These are phyloP conservation scores for Quercus lobata DNA, from an alignment of 331 rosid species.

Conservation along the genomic window DNA sequence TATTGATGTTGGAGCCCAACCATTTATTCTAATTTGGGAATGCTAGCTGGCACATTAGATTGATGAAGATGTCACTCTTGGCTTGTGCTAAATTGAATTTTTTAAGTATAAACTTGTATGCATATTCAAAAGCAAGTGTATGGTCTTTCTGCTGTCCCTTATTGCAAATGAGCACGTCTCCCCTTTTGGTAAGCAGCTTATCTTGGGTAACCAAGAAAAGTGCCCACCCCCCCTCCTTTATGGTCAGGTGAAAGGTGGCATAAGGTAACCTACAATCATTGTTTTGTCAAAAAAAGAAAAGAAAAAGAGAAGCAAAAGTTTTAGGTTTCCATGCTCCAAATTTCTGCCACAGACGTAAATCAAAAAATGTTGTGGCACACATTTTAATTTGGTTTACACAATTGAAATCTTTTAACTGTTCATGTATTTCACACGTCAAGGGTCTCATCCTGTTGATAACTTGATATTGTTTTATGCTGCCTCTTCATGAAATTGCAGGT, in stretches of 20 bases:
- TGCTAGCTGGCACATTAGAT: not conserved
- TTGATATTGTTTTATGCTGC: not conserved
- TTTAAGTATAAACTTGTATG: not conserved
- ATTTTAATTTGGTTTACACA: not conserved
- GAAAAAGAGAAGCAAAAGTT: too few relatives aligned
- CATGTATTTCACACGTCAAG: not conserved
- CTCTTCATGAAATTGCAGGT: conserved; percentile 41
- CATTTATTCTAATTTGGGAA: not conserved
- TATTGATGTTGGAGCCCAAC: not conserved
- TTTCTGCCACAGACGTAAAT: not conserved
- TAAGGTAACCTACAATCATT: not conserved
- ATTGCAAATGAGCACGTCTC: not conserved
- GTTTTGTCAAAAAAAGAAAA: not conserved
- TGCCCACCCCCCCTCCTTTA: too few relatives aligned
- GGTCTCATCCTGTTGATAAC: not conserved
- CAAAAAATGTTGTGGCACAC: not conserved
- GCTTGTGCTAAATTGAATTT: not conserved
- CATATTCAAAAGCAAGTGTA: not conserved
- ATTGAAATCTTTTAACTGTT: not conserved
- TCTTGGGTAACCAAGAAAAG: not conserved
- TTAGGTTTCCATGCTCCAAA: not conserved
- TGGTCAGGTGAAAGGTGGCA: not conserved
- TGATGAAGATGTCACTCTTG: not conserved
- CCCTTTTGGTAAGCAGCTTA: not conserved
- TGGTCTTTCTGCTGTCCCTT: not conserved